Evolutionary conservation across 371 early-diverging fungal genomes (phyloP), one percentile per base, ranked within the genome.

Genomic region (Neoconidiobolus thromboides): DNA sequence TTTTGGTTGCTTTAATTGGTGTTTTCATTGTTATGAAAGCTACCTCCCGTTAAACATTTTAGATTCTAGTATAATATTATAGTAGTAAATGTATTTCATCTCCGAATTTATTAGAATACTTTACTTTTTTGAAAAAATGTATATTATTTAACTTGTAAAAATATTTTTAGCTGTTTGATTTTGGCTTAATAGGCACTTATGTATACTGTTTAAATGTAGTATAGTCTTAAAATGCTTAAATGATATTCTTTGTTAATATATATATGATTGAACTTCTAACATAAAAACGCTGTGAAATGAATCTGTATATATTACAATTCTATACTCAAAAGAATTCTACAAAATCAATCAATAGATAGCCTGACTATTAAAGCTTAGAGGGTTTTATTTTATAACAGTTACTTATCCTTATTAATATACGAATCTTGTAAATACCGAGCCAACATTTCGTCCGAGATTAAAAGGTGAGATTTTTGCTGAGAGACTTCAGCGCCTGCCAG

Each of bases 371-470:
- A 26, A 26, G 26, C 26, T 26, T 26, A 26, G 26, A 26, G 26
- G 26, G 26, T 26, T 26, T 26, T 26, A 26, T 26, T 26, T 26
- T 26, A 26, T 26, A 26, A 26, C 26, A 26, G 26, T 26, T 26
- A 26, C 26, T 26, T 26, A 26, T 26, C 26, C 26, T 26, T 26
- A 26, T 26, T 26, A 26, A 26, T 0, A 26, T 26, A 26, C 26
- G 26, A 26, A 26, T 26, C 26, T 26, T 60, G 54, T 7, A 65
- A 26, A 42, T 58, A 86, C 57, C 82, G 66, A 48, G 73, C 66
- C 46, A 87, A 67, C 60, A 82, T 73, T 58, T 86, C 87, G 67
- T 87, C 87, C 1, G 80, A 70, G 7, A 83, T 74, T 38, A 79
- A 70, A 4, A 85, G 61, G 66, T 86, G 82, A 55, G 74, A 67